Conservation (phyloP, 176 grass and related monocot genomes). For the Microstegium vimineum region DNA sequence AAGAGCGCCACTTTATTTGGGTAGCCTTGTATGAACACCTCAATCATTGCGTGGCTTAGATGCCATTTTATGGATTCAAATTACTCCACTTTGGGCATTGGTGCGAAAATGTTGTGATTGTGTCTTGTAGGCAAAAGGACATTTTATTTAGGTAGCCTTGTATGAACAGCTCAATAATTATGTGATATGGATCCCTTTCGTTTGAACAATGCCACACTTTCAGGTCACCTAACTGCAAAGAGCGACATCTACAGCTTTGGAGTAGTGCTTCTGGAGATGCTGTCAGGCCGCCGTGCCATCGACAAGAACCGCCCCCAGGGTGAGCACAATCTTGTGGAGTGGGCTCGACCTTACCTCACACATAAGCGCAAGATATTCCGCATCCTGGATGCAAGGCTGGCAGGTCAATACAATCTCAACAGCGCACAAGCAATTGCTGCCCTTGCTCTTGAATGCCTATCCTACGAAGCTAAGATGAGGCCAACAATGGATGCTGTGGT, state of each 20-base stretch:
- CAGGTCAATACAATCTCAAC: conserved; percentile 52
- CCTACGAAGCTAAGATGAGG: conserved; percentile 55
- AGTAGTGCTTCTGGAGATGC: conserved; percentile 75
- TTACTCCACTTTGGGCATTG: not conserved
- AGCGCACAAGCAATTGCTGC: conserved; percentile 57
- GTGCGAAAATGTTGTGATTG: not conserved
- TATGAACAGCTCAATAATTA: not conserved
- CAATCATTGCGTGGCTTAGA: not conserved
- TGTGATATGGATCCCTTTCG: not conserved
- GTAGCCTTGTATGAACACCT: not conserved
- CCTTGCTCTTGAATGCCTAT: conserved; percentile 56
- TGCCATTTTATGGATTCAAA: not conserved
- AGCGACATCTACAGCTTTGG: conserved; percentile 80
- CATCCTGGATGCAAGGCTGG: conserved; percentile 63
- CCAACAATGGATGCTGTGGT: conserved; percentile 57
- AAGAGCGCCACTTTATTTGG: not conserved
- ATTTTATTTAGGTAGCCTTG: not conserved
- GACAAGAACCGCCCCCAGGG: conserved; percentile 72
- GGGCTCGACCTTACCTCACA: conserved; percentile 67
- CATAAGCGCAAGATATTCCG: conserved; percentile 87
- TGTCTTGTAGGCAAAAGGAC: not conserved
- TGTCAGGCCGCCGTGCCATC: conserved; percentile 64
- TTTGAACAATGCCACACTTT: not conserved
- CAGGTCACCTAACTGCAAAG: conserved; percentile 73
- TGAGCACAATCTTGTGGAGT: conserved; percentile 81